Evolutionary conservation across 805 yeast genomes (phyloP).

Genomic region (Teunomyces lycoperdinae): DNA sequence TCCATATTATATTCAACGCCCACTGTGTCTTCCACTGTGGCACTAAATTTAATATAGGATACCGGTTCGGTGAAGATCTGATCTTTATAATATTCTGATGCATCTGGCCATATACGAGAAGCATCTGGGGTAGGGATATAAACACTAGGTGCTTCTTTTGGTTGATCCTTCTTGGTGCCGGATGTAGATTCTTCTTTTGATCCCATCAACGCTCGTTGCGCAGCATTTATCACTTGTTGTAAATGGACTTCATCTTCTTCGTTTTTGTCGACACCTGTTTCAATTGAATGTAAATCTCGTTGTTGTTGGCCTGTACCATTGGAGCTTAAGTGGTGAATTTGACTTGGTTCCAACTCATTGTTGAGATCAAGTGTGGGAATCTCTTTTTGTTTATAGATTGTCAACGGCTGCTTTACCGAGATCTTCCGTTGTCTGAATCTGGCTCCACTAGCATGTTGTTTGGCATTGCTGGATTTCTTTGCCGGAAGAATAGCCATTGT

Average conservation of each 20-base stretch:
- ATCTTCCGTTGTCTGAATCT: slow-evolving; percentile 93
- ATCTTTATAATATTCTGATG: slow-evolving; percentile 64
- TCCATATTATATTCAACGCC: slow-evolving; percentile 89
- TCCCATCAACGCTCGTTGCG: slow-evolving; percentile 57
- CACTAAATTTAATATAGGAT: slow-evolving; percentile 81
- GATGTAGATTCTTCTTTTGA: slow-evolving; percentile 12
- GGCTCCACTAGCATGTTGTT: slow-evolving; percentile 45
- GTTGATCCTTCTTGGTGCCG: slow-evolving; percentile 10
- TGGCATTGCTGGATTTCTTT: slow-evolving; percentile 29
- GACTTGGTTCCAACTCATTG: slow-evolving; percentile 42
- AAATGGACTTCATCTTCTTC: slow-evolving; percentile 97
- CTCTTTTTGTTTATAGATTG: slow-evolving; percentile 73
- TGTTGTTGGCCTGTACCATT: slow-evolving; percentile 62
- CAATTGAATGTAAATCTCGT: slow-evolving; percentile 84
- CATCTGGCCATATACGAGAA: slow-evolving; percentile 76
- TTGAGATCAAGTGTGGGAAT: slow-evolving; percentile 66
- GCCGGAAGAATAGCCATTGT: slow-evolving; percentile 42
- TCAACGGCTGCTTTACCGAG: slow-evolving; percentile 83
- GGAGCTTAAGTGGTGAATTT: slow-evolving; percentile 36
- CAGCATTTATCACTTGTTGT: slow-evolving; percentile 84
- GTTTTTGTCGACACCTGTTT: slow-evolving; percentile 96
- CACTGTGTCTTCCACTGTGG: slow-evolving; percentile 92
- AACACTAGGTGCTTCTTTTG: slow-evolving; percentile 27
- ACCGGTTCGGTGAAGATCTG: slow-evolving; percentile 64
- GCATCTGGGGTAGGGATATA: slow-evolving; percentile 98